A percentile compares a stretch with the other conserved stretches of the same genome.
phyloP scores from a whole-genome alignment of 1,284 basidiomycete species.

The Cryptococcus sp. region DNA sequence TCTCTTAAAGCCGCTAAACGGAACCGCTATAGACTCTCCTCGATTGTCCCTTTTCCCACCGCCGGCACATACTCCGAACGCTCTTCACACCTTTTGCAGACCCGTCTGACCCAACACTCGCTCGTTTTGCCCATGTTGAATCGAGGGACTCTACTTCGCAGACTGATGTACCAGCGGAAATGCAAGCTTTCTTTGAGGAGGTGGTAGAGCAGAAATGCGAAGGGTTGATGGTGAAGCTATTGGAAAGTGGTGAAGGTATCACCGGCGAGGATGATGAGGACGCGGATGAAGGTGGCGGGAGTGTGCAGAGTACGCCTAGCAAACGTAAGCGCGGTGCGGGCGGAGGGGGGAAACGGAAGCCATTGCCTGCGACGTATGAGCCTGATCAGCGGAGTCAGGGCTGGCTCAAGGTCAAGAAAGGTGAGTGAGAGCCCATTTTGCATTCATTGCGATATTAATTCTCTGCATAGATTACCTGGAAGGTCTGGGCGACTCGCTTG shows the following conservation, averaged over 20 bases:
- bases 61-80: conserved; percentile 66
- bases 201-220: conserved; percentile 83
- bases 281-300: conserved; percentile 31
- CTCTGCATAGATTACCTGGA: conserved; percentile 51
- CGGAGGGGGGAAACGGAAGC: conserved; percentile 60
- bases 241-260: conserved; percentile 52
- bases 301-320: conserved; percentile 33
- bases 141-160: conserved; percentile 66
- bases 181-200: conserved; percentile 76
- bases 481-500: conserved; percentile 58
- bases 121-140: conserved; percentile 74
- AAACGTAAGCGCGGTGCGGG: conserved; percentile 20
- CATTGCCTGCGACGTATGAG: conserved; percentile 84
- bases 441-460: conserved; percentile 62
- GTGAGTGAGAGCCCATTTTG: conserved; percentile 18
- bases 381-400: conserved; percentile 64
- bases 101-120: conserved; percentile 57
- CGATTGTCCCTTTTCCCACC: conserved; percentile 68
- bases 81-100: conserved; percentile 60
- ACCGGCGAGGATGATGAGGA: conserved; percentile 42
- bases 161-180: conserved; percentile 56
- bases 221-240: conserved; percentile 90
- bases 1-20: not conserved
- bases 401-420: conserved; percentile 82
- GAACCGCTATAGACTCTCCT: conserved; percentile 63